Conservation (phyloP, 2,329 filamentous ascomycete genomes). For the Pseudogymnoascus sp. region DNA sequence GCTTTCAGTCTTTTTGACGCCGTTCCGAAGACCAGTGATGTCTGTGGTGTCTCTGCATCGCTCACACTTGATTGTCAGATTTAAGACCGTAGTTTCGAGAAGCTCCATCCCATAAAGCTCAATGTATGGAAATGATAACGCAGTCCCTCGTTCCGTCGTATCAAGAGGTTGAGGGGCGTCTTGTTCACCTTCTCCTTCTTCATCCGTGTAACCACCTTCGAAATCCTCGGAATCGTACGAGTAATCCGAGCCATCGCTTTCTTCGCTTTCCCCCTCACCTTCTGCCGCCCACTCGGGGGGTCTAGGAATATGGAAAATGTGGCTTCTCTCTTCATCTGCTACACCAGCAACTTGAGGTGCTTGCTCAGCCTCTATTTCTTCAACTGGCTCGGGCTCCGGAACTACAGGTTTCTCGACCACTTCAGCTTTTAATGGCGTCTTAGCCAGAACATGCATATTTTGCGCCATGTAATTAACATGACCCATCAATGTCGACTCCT, state of each 20-base stretch:
- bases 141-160: constrained; percentile 57
- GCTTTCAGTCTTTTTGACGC: constrained; percentile 40
- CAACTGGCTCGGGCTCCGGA: constrained; percentile 12
- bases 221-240: constrained; percentile 37
- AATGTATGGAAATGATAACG: constrained; percentile 68
- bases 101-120: constrained; percentile 72
- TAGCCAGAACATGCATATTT: constrained; percentile 61
- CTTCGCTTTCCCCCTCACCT: constrained; percentile 35
- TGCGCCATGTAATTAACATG: constrained; percentile 68
- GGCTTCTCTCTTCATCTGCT: constrained; percentile 42
- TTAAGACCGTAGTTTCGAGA: constrained; percentile 58
- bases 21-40: constrained; percentile 55
- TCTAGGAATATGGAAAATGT: constrained; percentile 63
- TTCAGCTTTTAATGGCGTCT: constrained; percentile 35
- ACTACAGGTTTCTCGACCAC: constrained; percentile 15
- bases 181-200: not conserved
- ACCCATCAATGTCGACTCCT: constrained; percentile 56
- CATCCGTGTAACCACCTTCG: constrained; percentile 35
- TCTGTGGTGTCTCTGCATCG: constrained; percentile 70
- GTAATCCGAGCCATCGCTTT: constrained; percentile 41
- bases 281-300: constrained; percentile 62
- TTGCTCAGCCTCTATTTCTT: constrained; percentile 13
- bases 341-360: constrained; percentile 21
- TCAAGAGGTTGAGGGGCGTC: not conserved
- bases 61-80: constrained; percentile 66